Base-by-base conservation (phyloP, 129 eudicot species). In the Centrapalus pauciflorus region DNA sequence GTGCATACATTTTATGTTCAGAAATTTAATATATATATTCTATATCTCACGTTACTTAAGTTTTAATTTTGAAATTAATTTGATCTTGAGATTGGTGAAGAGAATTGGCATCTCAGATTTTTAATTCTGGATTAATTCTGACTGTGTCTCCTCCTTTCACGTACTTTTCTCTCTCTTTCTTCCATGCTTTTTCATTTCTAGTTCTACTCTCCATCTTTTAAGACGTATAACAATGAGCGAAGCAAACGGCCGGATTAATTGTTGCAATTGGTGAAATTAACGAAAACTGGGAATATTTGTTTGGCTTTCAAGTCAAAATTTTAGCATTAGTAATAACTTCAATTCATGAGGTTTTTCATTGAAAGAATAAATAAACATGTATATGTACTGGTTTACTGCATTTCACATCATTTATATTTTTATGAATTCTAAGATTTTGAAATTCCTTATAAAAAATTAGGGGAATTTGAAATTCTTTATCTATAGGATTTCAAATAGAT, bases 121-220 rank as follows among this genome's bases (percentile, higher is more conserved):
- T 40, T 25, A 63, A 41, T 41, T 63, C 69, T 41, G 52, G 20
- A n/a, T n/a, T n/a, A 41, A 25, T 37, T 63, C 37, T 3, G 69
- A 38, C 13, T 63, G 19, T 40, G 69, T 63, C 55, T 62, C 50
- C 48, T 14, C 23, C 25, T 48, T 9, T 17, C 24, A n/a, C n/a
- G n/a, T n/a, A n/a, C n/a, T n/a, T 48, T 17, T 4, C 11, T 35
- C 10, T n/a, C 23, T 3, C 0, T 14, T 3, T 4, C 21, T 3
- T n/a, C 1, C 52, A 2, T 35, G 10, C n/a, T 60, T 35, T 60
- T 19, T 17, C 14, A 58, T 13, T 11, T 35, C 4, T 21, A 61
- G 26, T n/a, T n/a, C n/a, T n/a, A n/a, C n/a, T n/a, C n/a, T n/a
- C n/a, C n/a, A n/a, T 0, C 29, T 10, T 10, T 61, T 23, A 45